Evolutionary conservation across 2,329 filamentous ascomycete genomes (phyloP), one percentile per base, ranked within the genome.

Genomic region (Tolypocladium album): DNA sequence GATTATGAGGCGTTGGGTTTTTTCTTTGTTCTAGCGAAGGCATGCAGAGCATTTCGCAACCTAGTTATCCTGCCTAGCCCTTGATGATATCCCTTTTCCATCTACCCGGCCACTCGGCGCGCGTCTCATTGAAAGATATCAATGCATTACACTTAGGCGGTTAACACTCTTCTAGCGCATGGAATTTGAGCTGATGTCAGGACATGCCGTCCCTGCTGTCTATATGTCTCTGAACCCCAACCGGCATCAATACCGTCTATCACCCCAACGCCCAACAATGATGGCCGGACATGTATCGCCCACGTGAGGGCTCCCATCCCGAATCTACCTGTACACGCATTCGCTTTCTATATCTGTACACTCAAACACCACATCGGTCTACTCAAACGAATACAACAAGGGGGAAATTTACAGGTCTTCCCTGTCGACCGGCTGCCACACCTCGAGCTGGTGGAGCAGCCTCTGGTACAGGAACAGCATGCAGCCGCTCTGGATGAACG

Each of bases 391-490:
- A 55, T 36, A 55, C 22, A 57, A 58, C 61, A 52, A 36, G 56
- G 56, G 20, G 50, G 55, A 61, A 45, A 57, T 47, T 60, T 67
- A 70, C 61, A 66, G 60, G 53, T 66, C 64, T 53, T 72, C 59
- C 9, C 59, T 62, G 60, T 73, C 73, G 17, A 65, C 58, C 2
- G 74, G 74, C 61, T 69, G 67, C 70, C 76, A 76, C 47, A 74
- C 66, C 60, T 92, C 88, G 65, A 97, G 82, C 74, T 87, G 85
- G 68, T 88, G 87, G 70, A 97, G 76, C 60, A 97, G 79, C 62
- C 87, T 88, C 76, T 97, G 93, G 74, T 97, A 97, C 72, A 97
- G 79, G 67, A 97, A 92, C 71, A 97, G 79, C 93, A 97, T 97
- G 65, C 91, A 96, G 50, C 92, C 90, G 69, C 90, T 96, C 78